phyloP scores from a whole-genome alignment of 1,284 basidiomycete genomes.

The Stygiomarasmius scandens region DNA sequence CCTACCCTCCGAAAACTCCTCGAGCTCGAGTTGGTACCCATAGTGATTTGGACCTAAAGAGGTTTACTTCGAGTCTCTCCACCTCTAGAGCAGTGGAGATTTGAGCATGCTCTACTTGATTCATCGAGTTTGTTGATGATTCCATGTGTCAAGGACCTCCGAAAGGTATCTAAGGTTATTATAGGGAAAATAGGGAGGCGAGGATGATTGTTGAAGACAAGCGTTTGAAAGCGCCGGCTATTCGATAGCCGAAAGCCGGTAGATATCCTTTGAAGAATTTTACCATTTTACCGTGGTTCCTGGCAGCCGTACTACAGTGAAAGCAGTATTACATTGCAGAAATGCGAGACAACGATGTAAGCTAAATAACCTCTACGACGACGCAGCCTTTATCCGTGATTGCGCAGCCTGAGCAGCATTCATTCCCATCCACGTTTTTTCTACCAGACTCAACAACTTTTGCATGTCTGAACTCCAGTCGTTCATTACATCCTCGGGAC shows the following conservation, averaged over 20 bases:
- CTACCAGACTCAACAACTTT: conserved; percentile 79
- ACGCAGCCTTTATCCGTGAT: conserved; percentile 43
- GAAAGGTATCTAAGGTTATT: not conserved
- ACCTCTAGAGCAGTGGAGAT: conserved; percentile 76
- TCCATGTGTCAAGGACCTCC: not conserved
- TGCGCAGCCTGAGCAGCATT: conserved; percentile 84
- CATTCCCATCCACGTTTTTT: conserved; percentile 91
- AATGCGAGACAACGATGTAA: conserved; percentile 2
- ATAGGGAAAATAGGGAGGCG: not conserved
- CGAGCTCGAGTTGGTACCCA: conserved; percentile 68
- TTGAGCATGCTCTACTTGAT: conserved; percentile 56
- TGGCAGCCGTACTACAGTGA: no score
- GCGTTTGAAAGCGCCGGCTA: no score
- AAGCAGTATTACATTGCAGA: no score
- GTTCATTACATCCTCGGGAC: conserved; percentile 91
- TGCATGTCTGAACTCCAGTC: conserved; percentile 97
- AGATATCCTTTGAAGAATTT: no score
- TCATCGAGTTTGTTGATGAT: conserved; percentile 14
- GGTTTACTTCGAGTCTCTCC: conserved; percentile 76
- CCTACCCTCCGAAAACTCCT: conserved; percentile 83
- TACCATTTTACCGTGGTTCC: no score
- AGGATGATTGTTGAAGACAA: no score
- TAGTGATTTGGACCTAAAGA: conserved; percentile 76
- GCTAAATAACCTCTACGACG: conserved; percentile 8
- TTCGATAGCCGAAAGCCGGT: no score